A percentile compares a stretch with the other conserved stretches of the same genome.
Evolutionary conservation across 371 early-diverging fungal genomes (phyloP).

Genomic region (Mortierella sp.): DNA sequence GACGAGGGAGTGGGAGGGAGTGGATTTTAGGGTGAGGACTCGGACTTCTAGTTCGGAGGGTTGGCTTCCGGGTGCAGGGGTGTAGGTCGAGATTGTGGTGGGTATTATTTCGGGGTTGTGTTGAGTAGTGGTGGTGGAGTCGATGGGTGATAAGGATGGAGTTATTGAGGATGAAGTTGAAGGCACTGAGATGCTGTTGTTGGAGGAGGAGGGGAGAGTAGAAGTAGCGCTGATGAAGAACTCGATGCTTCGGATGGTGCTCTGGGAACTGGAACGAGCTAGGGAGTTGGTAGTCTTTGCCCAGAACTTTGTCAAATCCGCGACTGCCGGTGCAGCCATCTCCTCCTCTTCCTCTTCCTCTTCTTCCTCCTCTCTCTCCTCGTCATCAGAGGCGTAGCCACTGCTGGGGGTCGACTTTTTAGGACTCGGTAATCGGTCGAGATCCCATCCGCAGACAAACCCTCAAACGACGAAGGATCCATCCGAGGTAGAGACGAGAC

Average conservation of each 20-base stretch:
- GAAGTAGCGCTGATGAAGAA: background rate
- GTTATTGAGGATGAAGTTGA: background rate
- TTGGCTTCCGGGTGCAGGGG: background rate
- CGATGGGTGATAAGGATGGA: background rate
- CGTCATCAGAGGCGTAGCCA: background rate
- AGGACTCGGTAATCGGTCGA: background rate
- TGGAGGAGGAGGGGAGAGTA: background rate
- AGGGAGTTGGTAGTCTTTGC: slow-evolving; percentile 21
- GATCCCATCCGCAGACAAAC: background rate
- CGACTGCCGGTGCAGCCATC: slow-evolving; percentile 16
- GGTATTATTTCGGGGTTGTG: background rate
- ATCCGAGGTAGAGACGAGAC: slow-evolving; percentile 12
- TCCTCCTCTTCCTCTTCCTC: slow-evolving; percentile 8
- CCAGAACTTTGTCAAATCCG: slow-evolving; percentile 38
- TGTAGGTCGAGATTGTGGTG: background rate
- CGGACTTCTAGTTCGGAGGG: background rate
- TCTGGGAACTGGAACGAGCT: slow-evolving; percentile 6
- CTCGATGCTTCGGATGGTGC: background rate
- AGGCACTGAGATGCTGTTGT: background rate
- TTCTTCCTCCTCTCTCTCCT: background rate
- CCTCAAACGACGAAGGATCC: slow-evolving; percentile 8
- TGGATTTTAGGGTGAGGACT: background rate
- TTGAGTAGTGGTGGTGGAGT: background rate
- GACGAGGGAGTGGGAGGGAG: slow-evolving; percentile 1
- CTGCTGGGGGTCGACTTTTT: background rate